Percentiles rank a stretch among this genome's conserved stretches.
phyloP scores from a whole-genome alignment of 2,329 filamentous ascomycete genomes.

The Colletotrichum liriopes region DNA sequence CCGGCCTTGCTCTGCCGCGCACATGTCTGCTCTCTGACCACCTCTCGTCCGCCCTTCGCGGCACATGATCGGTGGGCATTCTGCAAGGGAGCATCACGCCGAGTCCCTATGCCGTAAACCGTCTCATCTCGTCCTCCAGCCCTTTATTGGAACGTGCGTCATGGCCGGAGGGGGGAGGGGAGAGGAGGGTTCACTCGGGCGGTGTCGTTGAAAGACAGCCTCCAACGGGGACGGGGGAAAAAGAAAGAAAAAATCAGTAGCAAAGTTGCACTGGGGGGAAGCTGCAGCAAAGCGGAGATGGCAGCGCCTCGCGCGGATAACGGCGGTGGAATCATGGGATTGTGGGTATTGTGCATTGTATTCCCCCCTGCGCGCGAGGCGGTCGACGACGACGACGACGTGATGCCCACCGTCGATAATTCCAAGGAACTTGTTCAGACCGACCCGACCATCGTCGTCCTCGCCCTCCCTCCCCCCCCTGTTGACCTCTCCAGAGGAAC shows the following conservation, averaged over 20 bases:
- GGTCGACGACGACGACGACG: constrained; percentile 5
- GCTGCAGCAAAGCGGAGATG: constrained; percentile 19
- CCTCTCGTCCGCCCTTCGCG: background rate
- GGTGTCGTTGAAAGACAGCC: constrained; percentile 7
- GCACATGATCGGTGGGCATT: background rate
- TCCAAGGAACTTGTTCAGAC: background rate
- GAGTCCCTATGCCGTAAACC: background rate
- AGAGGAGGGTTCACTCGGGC: background rate
- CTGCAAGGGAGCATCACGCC: background rate
- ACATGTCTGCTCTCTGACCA: background rate
- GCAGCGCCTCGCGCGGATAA: constrained; percentile 18
- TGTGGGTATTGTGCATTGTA: background rate
- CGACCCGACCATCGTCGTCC: background rate
- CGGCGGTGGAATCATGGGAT: constrained; percentile 1
- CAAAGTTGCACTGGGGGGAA: background rate
- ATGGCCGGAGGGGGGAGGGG: background rate
- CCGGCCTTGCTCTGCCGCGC: background rate
- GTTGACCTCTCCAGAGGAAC: background rate
- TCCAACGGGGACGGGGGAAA: background rate
- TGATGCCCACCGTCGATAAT: background rate
- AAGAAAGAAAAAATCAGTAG: background rate
- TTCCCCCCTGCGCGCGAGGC: constrained; percentile 8
- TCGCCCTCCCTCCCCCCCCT: background rate
- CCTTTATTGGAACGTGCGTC: constrained; percentile 10
- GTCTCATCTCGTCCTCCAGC: background rate